phyloP scores from a whole-genome alignment of 1,284 basidiomycete genomes.

The Spongiforma sp. region DNA sequence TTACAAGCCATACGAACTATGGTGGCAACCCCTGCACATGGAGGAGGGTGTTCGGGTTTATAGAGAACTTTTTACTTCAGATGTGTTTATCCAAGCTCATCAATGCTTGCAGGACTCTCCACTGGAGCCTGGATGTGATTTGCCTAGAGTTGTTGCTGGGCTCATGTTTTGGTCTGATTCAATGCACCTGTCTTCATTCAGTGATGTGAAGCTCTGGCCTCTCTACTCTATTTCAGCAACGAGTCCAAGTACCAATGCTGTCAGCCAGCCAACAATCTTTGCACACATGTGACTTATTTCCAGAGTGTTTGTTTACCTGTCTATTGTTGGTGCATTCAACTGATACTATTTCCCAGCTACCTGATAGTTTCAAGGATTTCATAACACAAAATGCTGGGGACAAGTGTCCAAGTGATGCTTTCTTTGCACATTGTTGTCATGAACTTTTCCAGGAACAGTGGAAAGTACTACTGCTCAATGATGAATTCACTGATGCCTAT shows the following conservation, averaged over 20 bases:
- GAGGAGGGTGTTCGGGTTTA: neutral
- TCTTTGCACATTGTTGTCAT: neutral
- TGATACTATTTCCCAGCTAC: neutral
- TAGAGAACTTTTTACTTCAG: neutral
- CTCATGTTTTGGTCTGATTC: too few species aligned
- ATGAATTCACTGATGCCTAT: neutral
- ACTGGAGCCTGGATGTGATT: too few species aligned
- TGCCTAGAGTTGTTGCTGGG: too few species aligned
- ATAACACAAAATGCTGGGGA: neutral
- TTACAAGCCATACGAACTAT: neutral
- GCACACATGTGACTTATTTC: too few species aligned
- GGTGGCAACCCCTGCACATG: neutral
- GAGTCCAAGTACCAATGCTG: too few species aligned
- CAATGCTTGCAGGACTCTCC: neutral
- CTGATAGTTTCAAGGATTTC: neutral
- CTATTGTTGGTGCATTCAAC: neutral
- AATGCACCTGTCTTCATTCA: too few species aligned
- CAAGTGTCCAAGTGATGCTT: neutral
- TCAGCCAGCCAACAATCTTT: too few species aligned
- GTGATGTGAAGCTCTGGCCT: too few species aligned
- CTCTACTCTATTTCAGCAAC: too few species aligned
- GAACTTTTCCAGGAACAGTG: neutral
- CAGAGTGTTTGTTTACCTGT: too few species aligned
- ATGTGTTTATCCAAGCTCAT: neutral
- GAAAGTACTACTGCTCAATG: neutral